These are phyloP conservation scores for Colletotrichum orchidophilum DNA, from an alignment of 2,329 filamentous ascomycete species.

Conservation along the genomic window DNA sequence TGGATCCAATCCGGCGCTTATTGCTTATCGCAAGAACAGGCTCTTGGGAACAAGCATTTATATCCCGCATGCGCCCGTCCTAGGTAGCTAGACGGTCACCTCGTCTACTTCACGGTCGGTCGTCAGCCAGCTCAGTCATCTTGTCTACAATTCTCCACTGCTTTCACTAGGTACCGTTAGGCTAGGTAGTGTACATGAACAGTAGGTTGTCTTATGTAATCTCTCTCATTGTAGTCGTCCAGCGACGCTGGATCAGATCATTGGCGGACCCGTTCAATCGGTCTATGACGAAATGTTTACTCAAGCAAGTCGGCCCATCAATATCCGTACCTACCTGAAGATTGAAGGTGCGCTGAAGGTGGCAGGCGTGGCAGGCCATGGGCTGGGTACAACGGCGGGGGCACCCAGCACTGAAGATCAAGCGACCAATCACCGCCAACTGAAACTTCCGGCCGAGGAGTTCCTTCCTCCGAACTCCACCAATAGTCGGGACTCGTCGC, in stretches of 20 bases:
- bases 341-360: neutral
- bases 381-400: neutral
- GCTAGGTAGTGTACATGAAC: too few species aligned
- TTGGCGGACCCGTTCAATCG: neutral
- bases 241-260: slow-evolving; percentile 9
- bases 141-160: neutral
- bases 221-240: too few species aligned
- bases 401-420: neutral
- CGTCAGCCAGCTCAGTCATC: slow-evolving; percentile 2
- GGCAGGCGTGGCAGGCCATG: neutral
- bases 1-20: neutral
- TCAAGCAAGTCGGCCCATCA: neutral
- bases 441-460: slow-evolving; percentile 15
- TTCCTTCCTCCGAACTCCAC: slow-evolving; percentile 12
- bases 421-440: slow-evolving; percentile 15
- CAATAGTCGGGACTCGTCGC: neutral
- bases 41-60: neutral
- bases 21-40: neutral
- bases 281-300: slow-evolving; percentile 17
- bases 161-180: neutral
- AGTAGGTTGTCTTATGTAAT: neutral
- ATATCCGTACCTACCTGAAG: neutral
- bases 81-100: neutral
- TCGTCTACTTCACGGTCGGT: neutral
- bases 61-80: slow-evolving; percentile 4